Percentiles rank a stretch among this genome's conserved stretches.
These are phyloP conservation scores for Coffea eugenioides DNA, from an alignment of 257 asterid genomes.

Conservation along the genomic window DNA sequence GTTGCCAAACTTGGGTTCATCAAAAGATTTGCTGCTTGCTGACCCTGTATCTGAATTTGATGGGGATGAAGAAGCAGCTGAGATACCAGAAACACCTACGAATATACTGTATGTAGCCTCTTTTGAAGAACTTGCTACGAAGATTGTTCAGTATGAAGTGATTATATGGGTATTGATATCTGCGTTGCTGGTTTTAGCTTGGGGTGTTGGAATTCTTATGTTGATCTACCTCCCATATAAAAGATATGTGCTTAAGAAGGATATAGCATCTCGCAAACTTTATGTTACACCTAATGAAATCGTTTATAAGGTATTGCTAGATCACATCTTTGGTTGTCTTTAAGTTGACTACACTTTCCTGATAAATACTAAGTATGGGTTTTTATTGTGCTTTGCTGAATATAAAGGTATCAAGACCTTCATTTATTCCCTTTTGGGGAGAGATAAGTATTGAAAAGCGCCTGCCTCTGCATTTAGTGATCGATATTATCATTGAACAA, in stretches of 20 bases:
- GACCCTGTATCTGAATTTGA: constrained; percentile 50
- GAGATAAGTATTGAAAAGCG: constrained; percentile 52
- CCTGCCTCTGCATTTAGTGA: constrained; percentile 55
- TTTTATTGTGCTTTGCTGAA: constrained; percentile 5
- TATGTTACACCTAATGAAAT: constrained; percentile 52
- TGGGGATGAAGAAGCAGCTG: constrained; percentile 43
- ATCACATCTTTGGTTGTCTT: constrained; percentile 7
- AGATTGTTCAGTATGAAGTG: constrained; percentile 52
- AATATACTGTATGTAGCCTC: constrained; percentile 52
- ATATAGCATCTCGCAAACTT: constrained; percentile 58
- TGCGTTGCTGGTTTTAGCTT: constrained; percentile 61
- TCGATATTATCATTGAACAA: constrained; percentile 65
- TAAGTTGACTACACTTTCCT: background rate
- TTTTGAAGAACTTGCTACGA: constrained; percentile 52
- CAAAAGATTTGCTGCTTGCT: constrained; percentile 41
- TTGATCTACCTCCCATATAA: constrained; percentile 59
- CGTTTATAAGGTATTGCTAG: constrained; percentile 50
- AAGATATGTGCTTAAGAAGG: constrained; percentile 70
- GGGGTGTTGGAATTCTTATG: constrained; percentile 74
- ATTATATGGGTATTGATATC: constrained; percentile 71
- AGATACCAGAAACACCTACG: constrained; percentile 19
- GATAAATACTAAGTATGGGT: constrained; percentile 9
- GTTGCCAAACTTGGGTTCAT: constrained; percentile 37
- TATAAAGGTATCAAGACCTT: constrained; percentile 66
- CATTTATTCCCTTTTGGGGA: constrained; percentile 64